These are phyloP conservation scores for Apiotrichum gamsii DNA, from an alignment of 1,284 basidiomycete species.

Conservation along the genomic window DNA sequence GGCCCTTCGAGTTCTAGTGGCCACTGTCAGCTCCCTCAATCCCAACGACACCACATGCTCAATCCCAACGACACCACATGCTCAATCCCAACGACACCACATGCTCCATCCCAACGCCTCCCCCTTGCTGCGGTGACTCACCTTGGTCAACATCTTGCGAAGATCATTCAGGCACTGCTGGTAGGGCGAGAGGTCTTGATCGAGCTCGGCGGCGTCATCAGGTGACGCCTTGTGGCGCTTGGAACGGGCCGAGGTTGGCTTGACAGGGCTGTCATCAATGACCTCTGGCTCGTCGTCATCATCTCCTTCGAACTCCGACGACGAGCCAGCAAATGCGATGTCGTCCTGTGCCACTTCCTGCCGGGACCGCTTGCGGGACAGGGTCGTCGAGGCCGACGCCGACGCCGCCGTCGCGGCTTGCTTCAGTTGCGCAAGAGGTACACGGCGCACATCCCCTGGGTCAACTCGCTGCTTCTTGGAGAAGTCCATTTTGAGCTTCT, in stretches of 20 bases:
- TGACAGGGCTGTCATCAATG: conserved; percentile 59
- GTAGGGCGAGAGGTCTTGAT: neutral
- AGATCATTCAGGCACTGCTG: conserved; percentile 7
- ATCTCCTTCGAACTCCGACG: conserved; percentile 29
- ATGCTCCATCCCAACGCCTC: neutral
- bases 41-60: no score
- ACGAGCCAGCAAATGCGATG: conserved; percentile 33
- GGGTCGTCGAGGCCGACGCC: no score
- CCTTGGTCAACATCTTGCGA: conserved; percentile 5
- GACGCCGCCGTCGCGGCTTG: no score
- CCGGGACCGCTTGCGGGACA: conserved; percentile 27
- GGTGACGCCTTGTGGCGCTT: neutral
- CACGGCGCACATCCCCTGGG: no score
- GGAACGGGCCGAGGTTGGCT: conserved; percentile 52
- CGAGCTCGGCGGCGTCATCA: neutral
- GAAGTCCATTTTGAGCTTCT: conserved; percentile 32
- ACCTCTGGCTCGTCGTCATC: conserved; percentile 21
- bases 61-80: no score
- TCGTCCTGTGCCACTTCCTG: conserved; percentile 29
- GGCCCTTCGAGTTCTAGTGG: conserved; percentile 11
- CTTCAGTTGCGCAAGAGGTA: conserved; percentile 17
- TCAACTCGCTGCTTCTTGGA: no score
- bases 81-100: no score
- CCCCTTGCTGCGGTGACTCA: neutral
- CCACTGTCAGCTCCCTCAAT: neutral